These are phyloP conservation scores for Capsella rubella DNA, from an alignment of 441 rosid genomes.

Conservation along the genomic window DNA sequence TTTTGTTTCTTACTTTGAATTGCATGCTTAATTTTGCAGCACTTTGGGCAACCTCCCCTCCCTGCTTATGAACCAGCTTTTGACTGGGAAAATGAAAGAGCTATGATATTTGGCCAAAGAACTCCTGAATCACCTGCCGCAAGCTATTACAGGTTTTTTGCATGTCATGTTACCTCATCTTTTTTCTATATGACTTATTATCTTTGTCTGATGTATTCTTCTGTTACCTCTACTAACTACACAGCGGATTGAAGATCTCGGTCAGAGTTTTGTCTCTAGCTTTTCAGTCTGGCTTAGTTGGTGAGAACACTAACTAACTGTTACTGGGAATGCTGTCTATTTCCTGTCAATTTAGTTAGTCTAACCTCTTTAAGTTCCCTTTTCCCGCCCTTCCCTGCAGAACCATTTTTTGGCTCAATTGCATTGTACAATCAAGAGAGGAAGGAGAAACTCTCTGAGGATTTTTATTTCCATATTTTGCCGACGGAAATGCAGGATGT, in stretches of 20 bases:
- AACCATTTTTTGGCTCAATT: slow-evolving; percentile 97
- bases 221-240: slow-evolving; percentile 26
- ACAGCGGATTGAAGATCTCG: slow-evolving; percentile 94
- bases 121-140: slow-evolving; percentile 77
- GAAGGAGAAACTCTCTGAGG: slow-evolving; percentile 96
- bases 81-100: slow-evolving; percentile 99
- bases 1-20: not conserved
- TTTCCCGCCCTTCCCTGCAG: slow-evolving; percentile 54
- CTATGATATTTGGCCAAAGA: slow-evolving; percentile 93
- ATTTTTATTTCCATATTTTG: slow-evolving; percentile 75
- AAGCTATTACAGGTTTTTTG: slow-evolving; percentile 62
- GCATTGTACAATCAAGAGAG: slow-evolving; percentile 92
- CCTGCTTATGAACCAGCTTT: slow-evolving; percentile 99
- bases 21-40: slow-evolving; percentile 57
- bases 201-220: slow-evolving; percentile 22
- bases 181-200: not conserved
- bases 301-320: slow-evolving; percentile 53
- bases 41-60: slow-evolving; percentile 91
- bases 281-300: slow-evolving; percentile 91
- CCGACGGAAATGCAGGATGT: slow-evolving; percentile 90
- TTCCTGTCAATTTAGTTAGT: slow-evolving; percentile 18
- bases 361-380: slow-evolving; percentile 1
- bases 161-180: not conserved
- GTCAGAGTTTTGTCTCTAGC: slow-evolving; percentile 85
- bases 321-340: slow-evolving; percentile 15